Evolutionary conservation across 257 asterid genomes (phyloP).

Genomic region (Salvia hispanica): DNA sequence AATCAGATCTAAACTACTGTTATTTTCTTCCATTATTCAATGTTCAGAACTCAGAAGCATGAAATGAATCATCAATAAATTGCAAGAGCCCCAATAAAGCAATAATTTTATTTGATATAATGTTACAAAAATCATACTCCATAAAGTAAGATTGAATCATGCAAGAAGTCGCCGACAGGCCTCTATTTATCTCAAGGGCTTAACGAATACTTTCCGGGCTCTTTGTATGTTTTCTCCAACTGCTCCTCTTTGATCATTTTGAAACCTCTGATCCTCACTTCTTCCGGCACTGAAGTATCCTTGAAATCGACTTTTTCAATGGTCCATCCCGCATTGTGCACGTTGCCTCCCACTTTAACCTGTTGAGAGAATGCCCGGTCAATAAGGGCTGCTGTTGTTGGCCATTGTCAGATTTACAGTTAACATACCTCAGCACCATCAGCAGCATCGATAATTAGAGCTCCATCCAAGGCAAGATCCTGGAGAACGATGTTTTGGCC

Average conservation of each 20-base stretch:
- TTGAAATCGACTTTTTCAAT: constrained; percentile 72
- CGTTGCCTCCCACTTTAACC: constrained; percentile 71
- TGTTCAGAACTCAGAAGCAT: not conserved
- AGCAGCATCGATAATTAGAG: constrained; percentile 66
- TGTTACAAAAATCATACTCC: constrained; percentile 18
- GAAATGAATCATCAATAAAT: constrained; percentile 14
- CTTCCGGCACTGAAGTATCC: constrained; percentile 75
- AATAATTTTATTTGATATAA: constrained; percentile 8
- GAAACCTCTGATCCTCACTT: constrained; percentile 90
- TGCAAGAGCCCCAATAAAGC: not conserved
- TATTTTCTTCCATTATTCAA: constrained; percentile 19
- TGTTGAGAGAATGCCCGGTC: constrained; percentile 32
- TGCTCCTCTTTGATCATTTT: constrained; percentile 74
- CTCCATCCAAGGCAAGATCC: constrained; percentile 84
- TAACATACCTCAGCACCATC: constrained; percentile 78
- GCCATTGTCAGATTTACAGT: not conserved
- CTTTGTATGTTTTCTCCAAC: constrained; percentile 51
- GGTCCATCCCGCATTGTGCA: constrained; percentile 80
- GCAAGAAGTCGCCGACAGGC: constrained; percentile 14
- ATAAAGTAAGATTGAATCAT: not conserved
- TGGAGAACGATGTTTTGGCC: constrained; percentile 63
- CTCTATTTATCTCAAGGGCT: constrained; percentile 41
- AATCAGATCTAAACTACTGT: not conserved
- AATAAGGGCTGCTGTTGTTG: not conserved
- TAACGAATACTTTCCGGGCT: constrained; percentile 63